phyloP scores from a whole-genome alignment of 2,329 filamentous ascomycete species.

The Penicillium oxalicum region DNA sequence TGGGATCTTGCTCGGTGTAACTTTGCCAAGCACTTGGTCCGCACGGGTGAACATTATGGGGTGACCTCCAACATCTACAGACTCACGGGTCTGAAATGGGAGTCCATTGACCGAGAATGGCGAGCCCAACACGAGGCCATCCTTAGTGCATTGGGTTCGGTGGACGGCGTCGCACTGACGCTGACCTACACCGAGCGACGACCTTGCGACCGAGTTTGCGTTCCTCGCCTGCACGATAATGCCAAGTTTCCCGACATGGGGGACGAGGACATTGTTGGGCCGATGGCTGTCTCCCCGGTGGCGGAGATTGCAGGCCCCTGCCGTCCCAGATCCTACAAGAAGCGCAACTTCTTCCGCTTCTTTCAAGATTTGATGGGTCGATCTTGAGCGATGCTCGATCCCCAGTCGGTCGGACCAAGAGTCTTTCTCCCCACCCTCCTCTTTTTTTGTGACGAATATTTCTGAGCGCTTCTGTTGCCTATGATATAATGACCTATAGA shows the following conservation, averaged over 20 bases:
- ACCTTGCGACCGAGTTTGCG: conserved; percentile 47
- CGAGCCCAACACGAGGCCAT: conserved; percentile 62
- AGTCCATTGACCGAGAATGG: conserved; percentile 70
- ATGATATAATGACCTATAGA: conserved; percentile 26
- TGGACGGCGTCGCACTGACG: conserved; percentile 32
- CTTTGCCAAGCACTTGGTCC: conserved; percentile 81
- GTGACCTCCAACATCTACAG: conserved; percentile 81
- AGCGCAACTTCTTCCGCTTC: conserved; percentile 41
- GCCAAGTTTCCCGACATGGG: conserved; percentile 85
- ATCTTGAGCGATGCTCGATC: conserved; percentile 12
- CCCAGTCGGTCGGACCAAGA: no score
- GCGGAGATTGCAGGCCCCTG: conserved; percentile 40
- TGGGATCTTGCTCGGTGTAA: conserved; percentile 81
- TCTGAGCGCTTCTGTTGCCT: conserved; percentile 9
- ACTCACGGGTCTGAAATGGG: conserved; percentile 85
- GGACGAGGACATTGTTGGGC: conserved; percentile 88
- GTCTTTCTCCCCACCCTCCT: background rate
- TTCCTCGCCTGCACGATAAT: conserved; percentile 44
- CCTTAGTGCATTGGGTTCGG: conserved; percentile 44
- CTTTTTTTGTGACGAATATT: conserved; percentile 3
- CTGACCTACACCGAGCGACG: conserved; percentile 35
- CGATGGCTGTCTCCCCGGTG: conserved; percentile 59
- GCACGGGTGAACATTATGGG: conserved; percentile 85
- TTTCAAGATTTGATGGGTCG: conserved; percentile 39
- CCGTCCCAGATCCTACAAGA: conserved; percentile 36